Evolutionary conservation across 306 rosid species (phyloP), one percentile per base, ranked within the genome.

Genomic region (Quercus dentata): DNA sequence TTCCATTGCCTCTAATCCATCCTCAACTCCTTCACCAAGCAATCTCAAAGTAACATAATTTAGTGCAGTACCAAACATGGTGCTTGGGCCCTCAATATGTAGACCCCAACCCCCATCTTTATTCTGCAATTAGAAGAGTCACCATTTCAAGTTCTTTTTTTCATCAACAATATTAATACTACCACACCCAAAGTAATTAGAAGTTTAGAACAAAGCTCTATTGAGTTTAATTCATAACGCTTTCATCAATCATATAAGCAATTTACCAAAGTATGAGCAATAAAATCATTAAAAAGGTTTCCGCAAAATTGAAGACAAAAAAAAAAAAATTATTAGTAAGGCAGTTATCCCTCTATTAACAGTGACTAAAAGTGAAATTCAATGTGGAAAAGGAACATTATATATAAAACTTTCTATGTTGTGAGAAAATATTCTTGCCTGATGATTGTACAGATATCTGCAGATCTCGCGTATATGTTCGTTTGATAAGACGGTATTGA

Each of bases 31-130:
- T 83, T 94, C 98, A 5, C 97, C 98, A 44, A 94, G 91, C 89
- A 94, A 86, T 65, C 97, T 87, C 31, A 94, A 68, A 79, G 88
- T 56, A 71, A 91, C 80, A 52, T 92, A 94, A 74, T 19, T 87
- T 84, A 94, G 78, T 76, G 87, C 91, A 14, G 92, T 86, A 59
- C 98, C 97, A 82, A 94, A 87, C 98, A 94, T 92, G 73, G 97
- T 90, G 89, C 98, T 92, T 51, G 97, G 91, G 65, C 97, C 97
- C 85, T 87, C 97, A 72, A 94, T 91, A 80, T 92, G 92, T 85
- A 94, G 83, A 44, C 97, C 97, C 97, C 97, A 94, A 15, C 98
- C 98, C 76, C 98, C 97, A 82, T 94, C 98, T 85, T 80, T 81
- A 81, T 92, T 94, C 97, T 92, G 86, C 82, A 85, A 69, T 84